phyloP scores from a whole-genome alignment of 2,329 filamentous ascomycete species.

The Paecilomyces sp. region DNA sequence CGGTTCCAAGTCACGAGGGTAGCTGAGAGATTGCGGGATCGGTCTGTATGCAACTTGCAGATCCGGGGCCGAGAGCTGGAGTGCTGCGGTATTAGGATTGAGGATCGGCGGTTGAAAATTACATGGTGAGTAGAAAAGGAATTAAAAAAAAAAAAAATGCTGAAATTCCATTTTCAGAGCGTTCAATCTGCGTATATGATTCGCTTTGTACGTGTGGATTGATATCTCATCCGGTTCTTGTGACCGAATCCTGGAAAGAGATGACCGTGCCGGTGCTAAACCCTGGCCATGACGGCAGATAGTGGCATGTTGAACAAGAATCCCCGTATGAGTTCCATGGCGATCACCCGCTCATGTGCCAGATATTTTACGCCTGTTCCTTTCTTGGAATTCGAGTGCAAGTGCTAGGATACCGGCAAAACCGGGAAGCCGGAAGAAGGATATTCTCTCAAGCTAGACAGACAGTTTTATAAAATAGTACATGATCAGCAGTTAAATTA shows the following conservation, averaged over 20 bases:
- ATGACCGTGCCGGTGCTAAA: too few species aligned
- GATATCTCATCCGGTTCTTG: too few species aligned
- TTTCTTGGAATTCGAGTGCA: background rate
- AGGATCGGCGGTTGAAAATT: background rate
- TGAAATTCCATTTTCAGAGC: background rate
- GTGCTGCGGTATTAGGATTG: background rate
- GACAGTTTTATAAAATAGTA: too few species aligned
- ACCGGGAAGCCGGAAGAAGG: too few species aligned
- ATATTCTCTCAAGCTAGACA: too few species aligned
- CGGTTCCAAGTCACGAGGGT: background rate
- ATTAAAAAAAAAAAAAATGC: background rate
- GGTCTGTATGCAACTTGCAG: background rate
- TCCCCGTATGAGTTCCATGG: too few species aligned
- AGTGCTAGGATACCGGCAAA: background rate
- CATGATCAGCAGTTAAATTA: too few species aligned
- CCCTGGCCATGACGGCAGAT: too few species aligned
- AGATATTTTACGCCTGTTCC: background rate
- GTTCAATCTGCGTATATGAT: too few species aligned
- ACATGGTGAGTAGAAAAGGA: background rate
- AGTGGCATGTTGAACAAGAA: too few species aligned
- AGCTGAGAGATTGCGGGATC: background rate
- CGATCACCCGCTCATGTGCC: background rate
- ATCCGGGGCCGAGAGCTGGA: background rate
- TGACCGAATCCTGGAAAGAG: too few species aligned
- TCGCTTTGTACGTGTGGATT: too few species aligned